Percentiles rank a stretch among this genome's conserved stretches.
Conservation (phyloP, 2,329 filamentous ascomycete genomes). For the Ustulina deusta region DNA sequence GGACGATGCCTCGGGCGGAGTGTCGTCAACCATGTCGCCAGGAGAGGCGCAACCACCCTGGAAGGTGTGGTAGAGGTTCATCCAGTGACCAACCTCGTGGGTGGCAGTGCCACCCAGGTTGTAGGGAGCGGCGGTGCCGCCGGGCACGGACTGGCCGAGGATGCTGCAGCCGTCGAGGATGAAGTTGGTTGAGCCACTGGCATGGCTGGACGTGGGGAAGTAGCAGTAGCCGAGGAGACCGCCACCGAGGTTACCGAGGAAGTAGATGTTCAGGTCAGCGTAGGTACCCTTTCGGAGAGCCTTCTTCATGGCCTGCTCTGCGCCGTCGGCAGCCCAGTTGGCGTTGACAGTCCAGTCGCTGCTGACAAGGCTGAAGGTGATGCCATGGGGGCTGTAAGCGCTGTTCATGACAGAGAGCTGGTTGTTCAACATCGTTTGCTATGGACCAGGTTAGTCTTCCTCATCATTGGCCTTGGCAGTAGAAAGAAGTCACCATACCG, state of each 20-base stretch:
- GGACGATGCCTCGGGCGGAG: conserved; percentile 54
- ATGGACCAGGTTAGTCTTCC: conserved; percentile 32
- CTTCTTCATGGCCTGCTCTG: conserved; percentile 59
- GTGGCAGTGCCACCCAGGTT: conserved; percentile 54
- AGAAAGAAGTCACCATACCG: conserved; percentile 45
- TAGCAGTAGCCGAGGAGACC: conserved; percentile 60
- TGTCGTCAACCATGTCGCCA: conserved; percentile 56
- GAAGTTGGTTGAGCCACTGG: conserved; percentile 52
- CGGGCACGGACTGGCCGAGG: conserved; percentile 45
- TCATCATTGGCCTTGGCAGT: background rate
- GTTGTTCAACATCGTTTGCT: conserved; percentile 53
- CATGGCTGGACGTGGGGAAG: conserved; percentile 58
- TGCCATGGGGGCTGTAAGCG: conserved; percentile 57
- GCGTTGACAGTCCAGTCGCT: conserved; percentile 61
- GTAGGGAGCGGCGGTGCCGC: conserved; percentile 44
- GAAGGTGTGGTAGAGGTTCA: conserved; percentile 58
- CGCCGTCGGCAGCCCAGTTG: conserved; percentile 58
- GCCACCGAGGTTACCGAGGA: conserved; percentile 53
- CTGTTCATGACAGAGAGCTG: conserved; percentile 62
- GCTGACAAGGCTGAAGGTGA: conserved; percentile 59
- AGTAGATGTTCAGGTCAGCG: conserved; percentile 61
- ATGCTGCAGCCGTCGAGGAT: conserved; percentile 53
- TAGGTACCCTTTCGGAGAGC: conserved; percentile 61
- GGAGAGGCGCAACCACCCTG: conserved; percentile 57
- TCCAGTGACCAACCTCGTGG: conserved; percentile 58